phyloP scores from a whole-genome alignment of 176 grass and related monocot genomes.

The Rhipidocladum racemiflorum region DNA sequence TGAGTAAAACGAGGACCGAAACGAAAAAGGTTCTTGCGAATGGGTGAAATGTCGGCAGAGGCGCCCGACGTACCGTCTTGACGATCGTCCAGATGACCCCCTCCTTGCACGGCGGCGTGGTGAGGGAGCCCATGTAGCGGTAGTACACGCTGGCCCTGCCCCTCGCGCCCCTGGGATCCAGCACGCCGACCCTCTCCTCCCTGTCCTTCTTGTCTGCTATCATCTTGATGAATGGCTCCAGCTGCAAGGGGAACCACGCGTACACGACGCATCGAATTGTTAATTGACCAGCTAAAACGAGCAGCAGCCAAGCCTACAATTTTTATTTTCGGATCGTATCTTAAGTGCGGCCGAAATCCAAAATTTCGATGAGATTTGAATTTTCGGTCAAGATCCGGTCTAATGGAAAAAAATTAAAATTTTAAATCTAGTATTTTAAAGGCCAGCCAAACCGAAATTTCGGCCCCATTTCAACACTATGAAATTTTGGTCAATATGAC shows the following conservation, averaged over 20 bases:
- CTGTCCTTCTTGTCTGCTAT: slow-evolving; percentile 11
- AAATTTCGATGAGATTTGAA: too few relatives aligned
- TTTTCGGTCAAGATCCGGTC: too few relatives aligned
- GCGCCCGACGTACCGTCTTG: slow-evolving; percentile 28
- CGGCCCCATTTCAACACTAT: too few relatives aligned
- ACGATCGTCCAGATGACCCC: slow-evolving; percentile 75
- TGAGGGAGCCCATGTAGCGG: slow-evolving; percentile 82
- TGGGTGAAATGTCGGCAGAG: background rate
- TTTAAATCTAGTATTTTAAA: too few relatives aligned
- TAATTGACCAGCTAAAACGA: background rate
- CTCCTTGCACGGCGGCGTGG: slow-evolving; percentile 62
- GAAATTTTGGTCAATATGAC: too few relatives aligned
- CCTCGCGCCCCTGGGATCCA: slow-evolving; percentile 34
- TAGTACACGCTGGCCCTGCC: slow-evolving; percentile 51
- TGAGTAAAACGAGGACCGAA: background rate
- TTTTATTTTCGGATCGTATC: too few relatives aligned
- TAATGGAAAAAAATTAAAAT: too few relatives aligned
- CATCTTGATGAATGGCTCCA: slow-evolving; percentile 49
- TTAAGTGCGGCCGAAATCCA: too few relatives aligned
- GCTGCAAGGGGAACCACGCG: slow-evolving; percentile 13
- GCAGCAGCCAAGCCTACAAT: too few relatives aligned
- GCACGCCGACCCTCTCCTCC: slow-evolving; percentile 37
- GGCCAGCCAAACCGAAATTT: too few relatives aligned
- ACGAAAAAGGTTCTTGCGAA: background rate
- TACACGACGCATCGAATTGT: background rate